Evolutionary conservation across 805 yeast species (phyloP), one percentile per base, ranked within the genome.

Genomic region (Kluyveromyces wickerhamii): DNA sequence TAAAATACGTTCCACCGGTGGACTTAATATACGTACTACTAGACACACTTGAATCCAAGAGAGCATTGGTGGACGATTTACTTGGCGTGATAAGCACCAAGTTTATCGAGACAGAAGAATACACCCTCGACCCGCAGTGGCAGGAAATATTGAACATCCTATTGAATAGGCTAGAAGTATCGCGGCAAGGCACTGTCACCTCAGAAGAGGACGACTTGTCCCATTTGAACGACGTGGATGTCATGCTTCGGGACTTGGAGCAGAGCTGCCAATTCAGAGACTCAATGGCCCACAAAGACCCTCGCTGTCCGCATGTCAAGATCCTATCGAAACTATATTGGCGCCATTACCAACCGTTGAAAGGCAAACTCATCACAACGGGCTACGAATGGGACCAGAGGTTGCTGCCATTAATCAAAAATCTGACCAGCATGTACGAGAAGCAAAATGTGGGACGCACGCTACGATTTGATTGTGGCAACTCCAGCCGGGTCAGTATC

Each of bases 211-310:
- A 47, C 20, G 27, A 30, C 11, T 28, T 30, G 11, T 21, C 52
- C 2, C 42, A 44, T 22, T 39, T 88, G 44, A 72, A 70, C 33
- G 72, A 74, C 16, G 64, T 87, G 34, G 94, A 84, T 48, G 85
- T 89, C 7, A 92, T 92, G 97, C 65, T 87, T 12, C 60, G 70
- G 25, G 95, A 86, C 54, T 66, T 87, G 7, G 51, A 61, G 13
- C 73, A 72, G 18, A 79, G 94, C 45, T 61, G 66, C 35, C 45
- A 48, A 3, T 54, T 74, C 25, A 13, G 29, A 14, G 16, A 26
- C 12, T 11, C 9, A 14, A 19, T 26, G 5, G 29, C 29, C 17
- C 25, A 30, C 10, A 30, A 21, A n/a, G 10, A 17, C 9, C 26
- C 12, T n/a, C 21, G 12, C 11, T 22, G 21, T 13, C 33, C 33